Evolutionary conservation across 2,329 filamentous ascomycete genomes (phyloP).

Genomic region (Hymenotorrendiella dingleyae): DNA sequence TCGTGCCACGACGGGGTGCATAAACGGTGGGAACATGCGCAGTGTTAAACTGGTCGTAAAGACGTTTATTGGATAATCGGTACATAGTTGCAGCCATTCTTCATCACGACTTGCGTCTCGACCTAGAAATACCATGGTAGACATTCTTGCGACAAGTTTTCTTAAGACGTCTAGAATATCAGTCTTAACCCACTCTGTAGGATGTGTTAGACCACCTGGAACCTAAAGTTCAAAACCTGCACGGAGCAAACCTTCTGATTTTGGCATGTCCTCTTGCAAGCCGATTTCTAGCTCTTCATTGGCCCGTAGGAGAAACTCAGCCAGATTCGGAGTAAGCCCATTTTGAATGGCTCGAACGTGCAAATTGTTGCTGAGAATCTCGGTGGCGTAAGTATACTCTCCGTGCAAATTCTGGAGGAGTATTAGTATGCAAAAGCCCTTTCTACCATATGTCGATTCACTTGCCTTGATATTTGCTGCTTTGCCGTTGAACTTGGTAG

Average conservation of each 20-base stretch:
- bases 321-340: conserved; percentile 4
- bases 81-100: background rate
- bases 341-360: conserved; percentile 1
- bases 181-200: conserved; percentile 2
- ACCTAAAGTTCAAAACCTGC: too few species aligned
- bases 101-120: background rate
- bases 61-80: background rate
- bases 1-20: background rate
- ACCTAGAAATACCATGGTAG: conserved; percentile 5
- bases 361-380: background rate
- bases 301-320: background rate
- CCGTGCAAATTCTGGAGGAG: conserved; percentile 4
- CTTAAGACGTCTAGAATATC: background rate
- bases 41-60: background rate
- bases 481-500: background rate
- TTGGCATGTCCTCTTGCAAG: background rate
- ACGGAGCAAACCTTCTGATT: conserved; percentile 1
- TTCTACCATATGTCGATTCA: too few species aligned
- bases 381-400: background rate
- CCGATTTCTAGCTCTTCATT: background rate
- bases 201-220: too few species aligned
- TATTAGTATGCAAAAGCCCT: too few species aligned
- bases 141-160: conserved; percentile 12
- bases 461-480: background rate
- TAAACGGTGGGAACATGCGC: background rate